These are phyloP conservation scores for Niebla homalea DNA, from an alignment of 495 filamentous ascomycete genomes.

Conservation along the genomic window DNA sequence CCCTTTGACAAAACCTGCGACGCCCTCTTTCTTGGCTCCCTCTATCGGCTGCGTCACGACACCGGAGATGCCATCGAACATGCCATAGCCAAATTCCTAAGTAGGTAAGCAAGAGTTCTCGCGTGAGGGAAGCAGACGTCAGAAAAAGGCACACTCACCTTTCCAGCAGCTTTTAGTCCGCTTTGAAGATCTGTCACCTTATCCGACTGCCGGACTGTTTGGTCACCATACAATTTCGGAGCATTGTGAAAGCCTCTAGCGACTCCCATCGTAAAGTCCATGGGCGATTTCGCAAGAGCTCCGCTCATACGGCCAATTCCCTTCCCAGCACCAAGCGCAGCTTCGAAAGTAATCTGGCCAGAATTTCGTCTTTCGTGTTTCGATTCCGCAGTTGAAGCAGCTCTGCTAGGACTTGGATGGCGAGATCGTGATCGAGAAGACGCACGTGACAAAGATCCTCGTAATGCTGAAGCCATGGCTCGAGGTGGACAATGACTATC, in stretches of 20 bases:
- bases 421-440: constrained; percentile 8
- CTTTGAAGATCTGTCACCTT: constrained; percentile 59
- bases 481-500: not conserved
- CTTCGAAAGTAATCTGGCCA: constrained; percentile 33
- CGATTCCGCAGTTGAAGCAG: not conserved
- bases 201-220: constrained; percentile 51
- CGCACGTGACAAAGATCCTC: constrained; percentile 2
- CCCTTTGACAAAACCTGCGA: constrained; percentile 57
- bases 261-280: constrained; percentile 65
- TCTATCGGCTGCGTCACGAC: constrained; percentile 55
- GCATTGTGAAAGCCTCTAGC: constrained; percentile 80
- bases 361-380: constrained; percentile 8
- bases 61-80: constrained; percentile 61
- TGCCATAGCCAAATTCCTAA: constrained; percentile 49
- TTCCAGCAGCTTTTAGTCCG: constrained; percentile 51
- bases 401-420: constrained; percentile 4
- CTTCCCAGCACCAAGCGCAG: constrained; percentile 45
- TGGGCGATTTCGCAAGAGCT: constrained; percentile 59
- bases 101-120: not conserved
- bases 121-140: not conserved
- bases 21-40: constrained; percentile 56
- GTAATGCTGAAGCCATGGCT: not conserved
- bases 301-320: constrained; percentile 54
- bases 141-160: constrained; percentile 18
- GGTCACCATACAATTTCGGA: constrained; percentile 65